Percentiles rank a stretch among this genome's conserved stretches.
Conservation (phyloP, 345 rosid genomes). For the Bruguiera parviflora region DNA sequence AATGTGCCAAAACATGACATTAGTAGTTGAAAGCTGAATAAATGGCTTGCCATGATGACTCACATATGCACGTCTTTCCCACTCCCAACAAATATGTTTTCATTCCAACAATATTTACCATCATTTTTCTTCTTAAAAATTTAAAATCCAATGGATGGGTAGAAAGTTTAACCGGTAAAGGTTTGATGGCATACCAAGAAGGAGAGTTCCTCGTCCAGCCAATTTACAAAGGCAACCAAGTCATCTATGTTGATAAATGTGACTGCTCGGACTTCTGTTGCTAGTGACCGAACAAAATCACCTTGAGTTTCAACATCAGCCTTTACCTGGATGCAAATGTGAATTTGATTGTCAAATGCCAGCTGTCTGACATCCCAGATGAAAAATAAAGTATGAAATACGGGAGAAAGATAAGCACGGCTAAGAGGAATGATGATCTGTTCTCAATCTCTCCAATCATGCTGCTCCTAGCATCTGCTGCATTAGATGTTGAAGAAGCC, state of each 20-base stretch:
- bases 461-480: conserved; percentile 76
- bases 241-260: conserved; percentile 71
- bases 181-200: conserved; percentile 61
- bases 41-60: background rate
- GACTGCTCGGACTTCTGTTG: conserved; percentile 82
- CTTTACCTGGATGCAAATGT: conserved; percentile 57
- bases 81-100: conserved; percentile 7
- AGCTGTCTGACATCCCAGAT: conserved; percentile 3
- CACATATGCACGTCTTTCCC: background rate
- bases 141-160: background rate
- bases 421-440: conserved; percentile 89
- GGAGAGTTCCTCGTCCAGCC: conserved; percentile 99
- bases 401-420: conserved; percentile 47
- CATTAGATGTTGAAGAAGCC: conserved; percentile 60
- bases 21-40: no score
- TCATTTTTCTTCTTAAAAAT: background rate
- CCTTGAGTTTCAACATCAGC: conserved; percentile 99
- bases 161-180: background rate
- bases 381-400: conserved; percentile 9
- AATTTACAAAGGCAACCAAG: conserved; percentile 82
- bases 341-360: no score
- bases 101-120: background rate
- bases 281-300: conserved; percentile 90
- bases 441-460: conserved; percentile 97
- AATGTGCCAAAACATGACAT: no score